These are phyloP conservation scores for Aspergillus hiratsukae DNA, from an alignment of 2,329 filamentous ascomycete genomes.

Conservation along the genomic window DNA sequence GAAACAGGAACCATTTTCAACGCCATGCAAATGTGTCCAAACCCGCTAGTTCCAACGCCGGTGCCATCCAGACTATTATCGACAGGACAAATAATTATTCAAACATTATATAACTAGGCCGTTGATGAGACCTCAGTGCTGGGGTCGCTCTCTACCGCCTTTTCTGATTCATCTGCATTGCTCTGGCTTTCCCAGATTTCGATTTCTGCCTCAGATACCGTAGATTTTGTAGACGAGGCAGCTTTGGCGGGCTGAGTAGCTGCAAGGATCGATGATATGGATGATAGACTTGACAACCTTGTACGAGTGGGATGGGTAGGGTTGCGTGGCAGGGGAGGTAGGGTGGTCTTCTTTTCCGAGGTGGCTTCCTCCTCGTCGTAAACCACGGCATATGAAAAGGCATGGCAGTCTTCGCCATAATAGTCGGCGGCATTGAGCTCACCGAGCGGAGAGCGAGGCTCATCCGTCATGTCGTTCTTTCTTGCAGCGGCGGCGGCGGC, in stretches of 20 bases:
- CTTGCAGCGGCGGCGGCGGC: constrained; percentile 24
- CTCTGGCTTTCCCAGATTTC: constrained; percentile 69
- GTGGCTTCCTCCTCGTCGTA: constrained; percentile 40
- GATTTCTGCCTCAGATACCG: constrained; percentile 51
- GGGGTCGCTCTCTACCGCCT: not conserved
- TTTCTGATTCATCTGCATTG: constrained; percentile 50
- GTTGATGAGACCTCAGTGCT: not conserved
- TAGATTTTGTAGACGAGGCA: constrained; percentile 46
- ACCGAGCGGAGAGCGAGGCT: constrained; percentile 62
- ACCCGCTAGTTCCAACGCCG: not conserved
- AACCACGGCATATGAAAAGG: constrained; percentile 57
- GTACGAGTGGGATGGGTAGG: constrained; percentile 10
- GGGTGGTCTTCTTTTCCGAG: constrained; percentile 13
- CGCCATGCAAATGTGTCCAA: not conserved
- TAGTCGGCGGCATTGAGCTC: constrained; percentile 66
- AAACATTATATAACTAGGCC: not conserved
- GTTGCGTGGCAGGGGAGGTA: constrained; percentile 6
- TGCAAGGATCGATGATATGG: constrained; percentile 25
- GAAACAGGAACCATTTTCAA: not conserved
- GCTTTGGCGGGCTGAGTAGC: constrained; percentile 11
- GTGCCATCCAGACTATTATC: not conserved
- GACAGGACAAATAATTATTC: not conserved
- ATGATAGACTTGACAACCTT: constrained; percentile 21
- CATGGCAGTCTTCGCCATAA: constrained; percentile 63
- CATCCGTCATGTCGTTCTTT: constrained; percentile 56